These are phyloP conservation scores for Lachancea quebecensis DNA, from an alignment of 805 yeast genomes.

Conservation along the genomic window DNA sequence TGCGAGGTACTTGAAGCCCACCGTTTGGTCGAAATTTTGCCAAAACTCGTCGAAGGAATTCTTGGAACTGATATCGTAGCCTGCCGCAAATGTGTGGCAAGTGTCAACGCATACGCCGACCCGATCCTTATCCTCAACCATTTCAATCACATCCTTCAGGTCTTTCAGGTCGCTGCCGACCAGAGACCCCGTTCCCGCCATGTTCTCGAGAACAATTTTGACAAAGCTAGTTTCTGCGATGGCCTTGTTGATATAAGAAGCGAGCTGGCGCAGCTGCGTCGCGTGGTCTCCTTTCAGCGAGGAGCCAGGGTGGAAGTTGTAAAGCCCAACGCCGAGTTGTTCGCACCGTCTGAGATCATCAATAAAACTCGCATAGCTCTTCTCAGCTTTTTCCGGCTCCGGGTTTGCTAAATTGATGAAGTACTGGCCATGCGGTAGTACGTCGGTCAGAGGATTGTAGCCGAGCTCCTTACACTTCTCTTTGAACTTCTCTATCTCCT, in stretches of 20 bases:
- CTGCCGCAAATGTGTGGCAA: conserved; percentile 95
- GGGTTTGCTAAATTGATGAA: conserved; percentile 91
- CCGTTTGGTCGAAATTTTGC: conserved; percentile 60
- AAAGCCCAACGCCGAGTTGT: conserved; percentile 70
- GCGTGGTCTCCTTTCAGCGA: conserved; percentile 64
- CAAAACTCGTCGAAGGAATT: conserved; percentile 60
- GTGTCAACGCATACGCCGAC: conserved; percentile 97
- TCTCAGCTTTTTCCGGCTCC: conserved; percentile 66
- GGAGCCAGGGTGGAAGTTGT: conserved; percentile 93
- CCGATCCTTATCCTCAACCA: conserved; percentile 72
- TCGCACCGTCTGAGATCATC: conserved; percentile 91
- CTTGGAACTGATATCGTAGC: conserved; percentile 71
- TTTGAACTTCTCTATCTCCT: conserved; percentile 62
- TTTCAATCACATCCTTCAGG: conserved; percentile 61
- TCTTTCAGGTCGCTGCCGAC: conserved; percentile 81
- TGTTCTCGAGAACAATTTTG: conserved; percentile 85
- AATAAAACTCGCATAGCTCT: conserved; percentile 67
- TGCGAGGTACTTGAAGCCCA: conserved; percentile 69
- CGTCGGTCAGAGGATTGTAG: conserved; percentile 69
- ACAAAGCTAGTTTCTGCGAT: conserved; percentile 68
- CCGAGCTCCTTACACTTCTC: conserved; percentile 53
- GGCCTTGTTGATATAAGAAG: conserved; percentile 73
- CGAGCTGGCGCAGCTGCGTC: conserved; percentile 61
- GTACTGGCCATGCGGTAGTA: conserved; percentile 92
- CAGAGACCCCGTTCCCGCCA: conserved; percentile 95